Evolutionary conservation across 2,329 filamentous ascomycete genomes (phyloP).

Genomic region (Neocatenulostroma microsporum): DNA sequence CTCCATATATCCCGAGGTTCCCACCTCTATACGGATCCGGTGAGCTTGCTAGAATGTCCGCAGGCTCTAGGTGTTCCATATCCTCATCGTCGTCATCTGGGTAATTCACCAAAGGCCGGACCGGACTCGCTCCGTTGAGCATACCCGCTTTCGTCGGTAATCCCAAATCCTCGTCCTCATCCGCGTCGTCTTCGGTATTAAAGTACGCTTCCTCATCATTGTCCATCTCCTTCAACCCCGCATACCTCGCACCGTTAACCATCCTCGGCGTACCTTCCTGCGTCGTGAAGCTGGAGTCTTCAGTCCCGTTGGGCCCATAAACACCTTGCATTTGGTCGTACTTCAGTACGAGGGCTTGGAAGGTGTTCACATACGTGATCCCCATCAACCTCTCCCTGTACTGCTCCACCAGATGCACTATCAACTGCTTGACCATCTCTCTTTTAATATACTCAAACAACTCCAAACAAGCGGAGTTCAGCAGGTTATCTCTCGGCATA

Average conservation of each 20-base stretch:
- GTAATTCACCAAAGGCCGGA: conserved; percentile 81
- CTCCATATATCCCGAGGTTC: no score
- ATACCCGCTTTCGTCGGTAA: conserved; percentile 30
- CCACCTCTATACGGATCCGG: no score
- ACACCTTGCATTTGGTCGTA: conserved; percentile 71
- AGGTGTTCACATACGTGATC: conserved; percentile 78
- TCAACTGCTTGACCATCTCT: conserved; percentile 70
- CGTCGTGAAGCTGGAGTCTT: conserved; percentile 59
- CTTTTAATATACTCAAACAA: conserved; percentile 82
- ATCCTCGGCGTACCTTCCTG: conserved; percentile 50
- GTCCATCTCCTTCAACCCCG: conserved; percentile 75
- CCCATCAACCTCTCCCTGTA: conserved; percentile 68
- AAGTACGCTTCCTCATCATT: conserved; percentile 88
- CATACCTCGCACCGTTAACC: conserved; percentile 48
- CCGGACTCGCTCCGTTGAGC: conserved; percentile 56
- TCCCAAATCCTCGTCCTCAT: conserved; percentile 36
- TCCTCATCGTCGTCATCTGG: conserved; percentile 71
- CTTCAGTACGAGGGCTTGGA: conserved; percentile 63
- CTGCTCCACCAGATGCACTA: conserved; percentile 75
- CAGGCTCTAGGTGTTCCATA: conserved; percentile 30
- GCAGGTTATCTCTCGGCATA: conserved; percentile 83
- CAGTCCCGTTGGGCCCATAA: conserved; percentile 42
- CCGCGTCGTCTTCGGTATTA: conserved; percentile 79
- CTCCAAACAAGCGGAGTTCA: conserved; percentile 89
- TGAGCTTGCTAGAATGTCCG: conserved; percentile 48